Evolutionary conservation across 805 yeast species (phyloP).

Genomic region (Monosporozyma unispora): DNA sequence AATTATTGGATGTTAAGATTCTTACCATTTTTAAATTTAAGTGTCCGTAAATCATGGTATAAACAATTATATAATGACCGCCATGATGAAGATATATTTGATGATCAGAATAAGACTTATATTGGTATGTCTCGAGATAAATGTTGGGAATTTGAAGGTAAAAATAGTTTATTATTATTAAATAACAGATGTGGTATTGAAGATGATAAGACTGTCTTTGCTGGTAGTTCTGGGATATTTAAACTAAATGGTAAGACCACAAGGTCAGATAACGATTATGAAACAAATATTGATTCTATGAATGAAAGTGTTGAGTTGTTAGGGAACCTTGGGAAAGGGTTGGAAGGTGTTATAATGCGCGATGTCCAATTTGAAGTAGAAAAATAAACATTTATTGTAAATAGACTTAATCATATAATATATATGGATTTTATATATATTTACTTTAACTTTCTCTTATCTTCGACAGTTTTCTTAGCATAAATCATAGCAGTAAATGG

Average conservation of each 20-base stretch:
- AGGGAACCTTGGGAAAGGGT: slow-evolving; percentile 54
- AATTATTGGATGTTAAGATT: slow-evolving; percentile 72
- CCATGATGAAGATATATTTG: slow-evolving; percentile 1
- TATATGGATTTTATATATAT: neutral
- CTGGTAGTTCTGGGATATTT: slow-evolving; percentile 57
- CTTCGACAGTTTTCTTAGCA: slow-evolving; percentile 44
- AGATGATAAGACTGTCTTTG: slow-evolving; percentile 41
- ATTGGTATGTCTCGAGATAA: slow-evolving; percentile 16
- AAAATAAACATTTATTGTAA: too few relatives aligned
- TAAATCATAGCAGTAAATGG: slow-evolving; percentile 93
- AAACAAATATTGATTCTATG: slow-evolving; percentile 34
- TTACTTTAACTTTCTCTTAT: slow-evolving; percentile 2
- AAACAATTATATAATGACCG: neutral
- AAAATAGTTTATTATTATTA: slow-evolving; percentile 36
- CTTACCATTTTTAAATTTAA: slow-evolving; percentile 47
- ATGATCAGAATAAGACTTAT: slow-evolving; percentile 9
- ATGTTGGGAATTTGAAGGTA: slow-evolving; percentile 22
- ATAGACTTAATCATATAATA: too few relatives aligned
- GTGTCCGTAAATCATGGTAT: slow-evolving; percentile 16
- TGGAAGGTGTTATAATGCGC: slow-evolving; percentile 54
- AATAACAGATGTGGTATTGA: slow-evolving; percentile 80
- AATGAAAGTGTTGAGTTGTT: slow-evolving; percentile 45
- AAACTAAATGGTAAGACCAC: slow-evolving; percentile 38
- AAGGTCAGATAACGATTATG: slow-evolving; percentile 15
- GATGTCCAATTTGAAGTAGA: slow-evolving; percentile 40